These are phyloP conservation scores for Neonectria coccinea DNA, from an alignment of 2,329 filamentous ascomycete genomes.

Conservation along the genomic window DNA sequence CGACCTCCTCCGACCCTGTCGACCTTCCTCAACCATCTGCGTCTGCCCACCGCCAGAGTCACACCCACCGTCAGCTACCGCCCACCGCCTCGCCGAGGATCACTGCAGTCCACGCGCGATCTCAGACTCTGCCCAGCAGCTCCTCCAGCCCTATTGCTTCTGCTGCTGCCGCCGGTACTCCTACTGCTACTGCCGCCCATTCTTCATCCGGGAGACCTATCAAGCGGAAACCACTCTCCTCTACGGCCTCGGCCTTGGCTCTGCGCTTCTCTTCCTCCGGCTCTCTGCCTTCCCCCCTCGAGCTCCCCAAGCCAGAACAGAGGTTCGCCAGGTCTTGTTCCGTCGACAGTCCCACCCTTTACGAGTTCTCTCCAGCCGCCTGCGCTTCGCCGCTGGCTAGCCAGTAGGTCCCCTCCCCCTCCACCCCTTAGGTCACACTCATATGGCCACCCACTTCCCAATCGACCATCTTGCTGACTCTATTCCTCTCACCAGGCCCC, in stretches of 20 bases:
- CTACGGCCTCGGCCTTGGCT: slow-evolving; percentile 52
- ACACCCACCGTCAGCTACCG: slow-evolving; percentile 28
- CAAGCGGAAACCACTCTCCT: slow-evolving; percentile 71
- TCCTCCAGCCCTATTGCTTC: slow-evolving; percentile 28
- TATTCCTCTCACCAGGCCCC: slow-evolving; percentile 43
- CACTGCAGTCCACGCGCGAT: slow-evolving; percentile 39
- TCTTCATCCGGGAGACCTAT: slow-evolving; percentile 53
- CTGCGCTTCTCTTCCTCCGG: slow-evolving; percentile 45
- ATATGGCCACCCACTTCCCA: slow-evolving; percentile 14
- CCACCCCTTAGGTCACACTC: slow-evolving; percentile 13
- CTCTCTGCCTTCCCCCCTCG: slow-evolving; percentile 50
- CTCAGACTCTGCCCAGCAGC: slow-evolving; percentile 40
- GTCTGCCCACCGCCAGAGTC: slow-evolving; percentile 37
- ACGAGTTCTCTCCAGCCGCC: slow-evolving; percentile 63
- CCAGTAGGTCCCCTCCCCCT: slow-evolving; percentile 43
- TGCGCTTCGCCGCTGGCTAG: slow-evolving; percentile 34
- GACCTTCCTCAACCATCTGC: slow-evolving; percentile 33
- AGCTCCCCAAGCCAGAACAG: slow-evolving; percentile 62
- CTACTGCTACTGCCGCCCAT: slow-evolving; percentile 27
- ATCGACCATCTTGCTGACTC: slow-evolving; percentile 44
- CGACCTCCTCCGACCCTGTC: slow-evolving; percentile 32
- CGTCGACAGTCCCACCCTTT: slow-evolving; percentile 71
- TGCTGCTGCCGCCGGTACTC: slow-evolving; percentile 13
- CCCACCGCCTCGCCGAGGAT: slow-evolving; percentile 32
- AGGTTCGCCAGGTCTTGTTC: slow-evolving; percentile 67